phyloP scores from a whole-genome alignment of 1,284 basidiomycete species.

The Calocybe gambosa region DNA sequence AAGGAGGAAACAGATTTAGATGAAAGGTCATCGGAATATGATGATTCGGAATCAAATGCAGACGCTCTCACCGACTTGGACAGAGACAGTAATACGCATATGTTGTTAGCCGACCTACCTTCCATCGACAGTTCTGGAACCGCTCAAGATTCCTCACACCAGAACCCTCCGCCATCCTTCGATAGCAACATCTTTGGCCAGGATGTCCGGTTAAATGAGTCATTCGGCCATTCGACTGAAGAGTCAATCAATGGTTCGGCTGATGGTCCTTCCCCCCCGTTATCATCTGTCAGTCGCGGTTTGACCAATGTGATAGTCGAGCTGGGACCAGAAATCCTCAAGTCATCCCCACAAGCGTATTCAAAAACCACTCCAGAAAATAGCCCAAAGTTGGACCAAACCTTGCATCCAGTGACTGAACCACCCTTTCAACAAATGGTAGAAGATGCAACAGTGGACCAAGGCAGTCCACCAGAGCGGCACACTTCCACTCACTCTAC shows the following conservation, averaged over 20 bases:
- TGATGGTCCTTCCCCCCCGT: conserved; percentile 2
- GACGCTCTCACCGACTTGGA: conserved; percentile 19
- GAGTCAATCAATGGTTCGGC: conserved; percentile 4
- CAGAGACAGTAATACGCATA: conserved; percentile 21
- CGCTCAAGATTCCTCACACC: background rate
- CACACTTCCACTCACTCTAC: background rate
- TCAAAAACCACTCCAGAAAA: background rate
- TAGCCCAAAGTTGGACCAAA: too few relatives aligned
- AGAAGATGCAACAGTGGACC: background rate
- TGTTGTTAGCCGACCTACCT: conserved; percentile 12
- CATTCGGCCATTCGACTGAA: conserved; percentile 11
- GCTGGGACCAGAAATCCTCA: too few relatives aligned
- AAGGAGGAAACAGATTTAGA: conserved; percentile 4
- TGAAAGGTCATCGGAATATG: conserved; percentile 13
- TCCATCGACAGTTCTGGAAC: conserved; percentile 1
- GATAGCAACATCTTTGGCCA: conserved; percentile 5
- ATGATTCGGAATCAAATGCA: conserved; percentile 16
- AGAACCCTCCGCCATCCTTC: background rate
- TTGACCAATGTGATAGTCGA: background rate
- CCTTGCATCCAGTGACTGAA: too few relatives aligned
- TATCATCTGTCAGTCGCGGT: background rate
- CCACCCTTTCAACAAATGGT: background rate
- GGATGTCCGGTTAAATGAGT: conserved; percentile 10
- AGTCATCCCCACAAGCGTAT: background rate
- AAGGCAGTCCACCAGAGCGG: background rate